A percentile compares a stretch with the other conserved stretches of the same genome.
These are phyloP conservation scores for Lichtheimia ornata DNA, from an alignment of 371 early-diverging fungal species.

Conservation along the genomic window DNA sequence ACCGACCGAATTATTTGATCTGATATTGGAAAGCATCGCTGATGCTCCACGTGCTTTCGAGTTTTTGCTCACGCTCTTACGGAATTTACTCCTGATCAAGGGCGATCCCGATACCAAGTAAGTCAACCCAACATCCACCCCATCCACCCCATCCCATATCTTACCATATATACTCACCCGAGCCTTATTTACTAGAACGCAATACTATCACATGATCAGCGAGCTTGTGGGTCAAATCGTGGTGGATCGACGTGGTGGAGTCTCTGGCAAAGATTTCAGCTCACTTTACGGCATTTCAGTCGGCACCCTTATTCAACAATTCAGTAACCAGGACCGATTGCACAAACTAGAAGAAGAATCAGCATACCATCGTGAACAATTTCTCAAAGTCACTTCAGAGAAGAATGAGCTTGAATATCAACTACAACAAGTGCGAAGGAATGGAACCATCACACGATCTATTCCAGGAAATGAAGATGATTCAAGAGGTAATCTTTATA, in stretches of 20 bases:
- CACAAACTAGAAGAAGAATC: slow-evolving; percentile 38
- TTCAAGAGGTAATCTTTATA: slow-evolving; percentile 2
- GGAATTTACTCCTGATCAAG: slow-evolving; percentile 71
- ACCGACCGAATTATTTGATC: slow-evolving; percentile 70
- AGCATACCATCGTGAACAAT: slow-evolving; percentile 7
- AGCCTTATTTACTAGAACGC: slow-evolving; percentile 33
- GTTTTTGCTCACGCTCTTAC: slow-evolving; percentile 66
- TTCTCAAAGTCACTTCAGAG: slow-evolving; percentile 31
- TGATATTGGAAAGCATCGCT: slow-evolving; percentile 57
- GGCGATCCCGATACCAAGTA: slow-evolving; percentile 64
- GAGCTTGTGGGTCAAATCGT: slow-evolving; percentile 77
- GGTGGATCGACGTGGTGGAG: slow-evolving; percentile 75
- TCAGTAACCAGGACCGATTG: slow-evolving; percentile 71
- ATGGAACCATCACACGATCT: background rate
- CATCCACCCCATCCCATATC: too few relatives aligned
- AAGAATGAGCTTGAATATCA: slow-evolving; percentile 28
- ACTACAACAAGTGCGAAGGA: slow-evolving; percentile 2
- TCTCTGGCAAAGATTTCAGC: slow-evolving; percentile 8
- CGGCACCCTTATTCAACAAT: slow-evolving; percentile 61
- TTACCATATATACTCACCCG: too few relatives aligned
- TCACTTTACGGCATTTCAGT: slow-evolving; percentile 27
- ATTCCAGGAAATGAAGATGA: slow-evolving; percentile 13
- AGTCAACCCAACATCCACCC: background rate
- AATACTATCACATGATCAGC: slow-evolving; percentile 79
- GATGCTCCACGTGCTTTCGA: slow-evolving; percentile 69